These are phyloP conservation scores for Pleurostoma richardsiae DNA, from an alignment of 2,329 filamentous ascomycete genomes.

Conservation along the genomic window DNA sequence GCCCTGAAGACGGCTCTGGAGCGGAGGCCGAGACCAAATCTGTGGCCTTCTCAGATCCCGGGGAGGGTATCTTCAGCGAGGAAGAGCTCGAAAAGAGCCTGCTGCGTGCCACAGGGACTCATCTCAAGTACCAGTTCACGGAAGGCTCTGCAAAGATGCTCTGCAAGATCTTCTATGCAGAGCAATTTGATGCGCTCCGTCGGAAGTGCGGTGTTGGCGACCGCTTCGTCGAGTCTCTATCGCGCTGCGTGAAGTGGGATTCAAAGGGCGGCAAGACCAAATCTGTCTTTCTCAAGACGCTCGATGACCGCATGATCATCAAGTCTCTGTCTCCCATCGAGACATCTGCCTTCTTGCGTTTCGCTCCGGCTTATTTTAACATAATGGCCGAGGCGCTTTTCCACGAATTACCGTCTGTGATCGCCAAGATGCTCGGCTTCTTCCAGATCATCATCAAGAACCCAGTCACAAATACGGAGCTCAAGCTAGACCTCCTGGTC, in stretches of 20 bases:
- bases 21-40: conserved; percentile 19
- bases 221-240: conserved; percentile 90
- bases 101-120: conserved; percentile 78
- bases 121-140: conserved; percentile 92
- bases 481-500: conserved; percentile 87
- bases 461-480: conserved; percentile 81
- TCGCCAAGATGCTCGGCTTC: conserved; percentile 98
- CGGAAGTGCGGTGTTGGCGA: conserved; percentile 90
- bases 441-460: conserved; percentile 98
- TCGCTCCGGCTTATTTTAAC: conserved; percentile 93
- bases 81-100: conserved; percentile 80
- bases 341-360: conserved; percentile 88
- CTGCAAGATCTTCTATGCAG: conserved; percentile 98
- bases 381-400: conserved; percentile 97
- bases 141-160: conserved; percentile 93
- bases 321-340: conserved; percentile 90
- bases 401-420: conserved; percentile 90
- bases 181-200: conserved; percentile 92
- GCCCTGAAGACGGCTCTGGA: conserved; percentile 22
- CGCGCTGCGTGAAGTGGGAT: conserved; percentile 95
- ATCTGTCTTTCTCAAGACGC: conserved; percentile 91
- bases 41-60: conserved; percentile 26
- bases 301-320: conserved; percentile 89
- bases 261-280: conserved; percentile 97
- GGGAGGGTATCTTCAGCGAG: conserved; percentile 47